A percentile compares a stretch with the other conserved stretches of the same genome.
These are phyloP conservation scores for Trichoderma simmonsii DNA, from an alignment of 2,329 filamentous ascomycete genomes.

Conservation along the genomic window DNA sequence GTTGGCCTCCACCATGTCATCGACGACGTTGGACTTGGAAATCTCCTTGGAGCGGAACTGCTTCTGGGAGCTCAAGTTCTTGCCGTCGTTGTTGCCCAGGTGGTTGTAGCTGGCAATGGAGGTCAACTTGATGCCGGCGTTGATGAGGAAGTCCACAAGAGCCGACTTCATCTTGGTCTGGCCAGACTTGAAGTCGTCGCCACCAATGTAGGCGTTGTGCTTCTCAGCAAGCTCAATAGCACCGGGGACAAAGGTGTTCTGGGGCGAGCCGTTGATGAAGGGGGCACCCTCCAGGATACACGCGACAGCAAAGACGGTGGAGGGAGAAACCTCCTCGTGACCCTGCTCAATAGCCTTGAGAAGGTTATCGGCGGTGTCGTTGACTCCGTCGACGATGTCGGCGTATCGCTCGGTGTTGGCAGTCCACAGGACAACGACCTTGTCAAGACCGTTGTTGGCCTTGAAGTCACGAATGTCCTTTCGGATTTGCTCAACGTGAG, in stretches of 20 bases:
- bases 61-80: constrained; percentile 94
- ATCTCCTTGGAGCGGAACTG: constrained; percentile 99
- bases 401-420: constrained; percentile 98
- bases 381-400: constrained; percentile 81
- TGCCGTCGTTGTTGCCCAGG: constrained; percentile 98
- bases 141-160: constrained; percentile 97
- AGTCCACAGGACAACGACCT: constrained; percentile 97
- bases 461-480: constrained; percentile 96
- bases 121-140: constrained; percentile 95
- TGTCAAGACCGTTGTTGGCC: constrained; percentile 77
- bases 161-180: constrained; percentile 99
- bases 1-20: constrained; percentile 99
- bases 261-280: constrained; percentile 98
- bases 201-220: constrained; percentile 86
- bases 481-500: constrained; percentile 89
- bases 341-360: constrained; percentile 81
- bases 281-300: constrained; percentile 85
- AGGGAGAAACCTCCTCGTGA: constrained; percentile 89
- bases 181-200: constrained; percentile 99
- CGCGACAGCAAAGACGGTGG: constrained; percentile 92
- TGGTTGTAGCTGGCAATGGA: constrained; percentile 99
- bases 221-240: constrained; percentile 84
- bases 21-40: constrained; percentile 97
- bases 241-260: constrained; percentile 98
- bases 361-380: constrained; percentile 94